These are phyloP conservation scores for Bipolaris bicolor DNA, from an alignment of 2,329 filamentous ascomycete genomes.

Conservation along the genomic window DNA sequence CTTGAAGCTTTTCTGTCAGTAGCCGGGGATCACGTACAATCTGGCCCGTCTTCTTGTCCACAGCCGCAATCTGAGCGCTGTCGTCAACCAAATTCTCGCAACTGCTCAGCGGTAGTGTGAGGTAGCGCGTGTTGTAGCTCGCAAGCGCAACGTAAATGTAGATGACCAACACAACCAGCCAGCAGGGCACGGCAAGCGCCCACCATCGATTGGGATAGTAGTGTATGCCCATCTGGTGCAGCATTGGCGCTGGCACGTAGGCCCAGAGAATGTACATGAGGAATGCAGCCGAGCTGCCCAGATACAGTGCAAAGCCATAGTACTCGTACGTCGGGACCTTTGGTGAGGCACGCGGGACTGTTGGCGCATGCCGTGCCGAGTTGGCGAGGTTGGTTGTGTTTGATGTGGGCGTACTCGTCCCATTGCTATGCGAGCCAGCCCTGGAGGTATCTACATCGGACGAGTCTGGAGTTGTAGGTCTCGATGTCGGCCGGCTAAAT, in stretches of 20 bases:
- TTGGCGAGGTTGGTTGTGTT: conserved; percentile 61
- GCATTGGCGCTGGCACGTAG: conserved; percentile 87
- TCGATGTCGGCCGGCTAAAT: conserved; percentile 65
- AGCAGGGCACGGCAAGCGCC: conserved; percentile 89
- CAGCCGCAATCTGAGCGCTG: conserved; percentile 80
- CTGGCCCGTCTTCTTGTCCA: conserved; percentile 71
- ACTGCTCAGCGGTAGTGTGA: conserved; percentile 79
- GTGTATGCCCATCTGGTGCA: conserved; percentile 90
- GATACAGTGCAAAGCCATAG: conserved; percentile 96
- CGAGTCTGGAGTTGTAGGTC: conserved; percentile 91
- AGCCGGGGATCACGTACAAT: conserved; percentile 50
- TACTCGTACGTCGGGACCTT: conserved; percentile 99
- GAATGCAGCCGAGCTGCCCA: conserved; percentile 84
- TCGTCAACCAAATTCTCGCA: conserved; percentile 93
- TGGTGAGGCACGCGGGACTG: conserved; percentile 81
- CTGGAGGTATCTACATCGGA: conserved; percentile 74
- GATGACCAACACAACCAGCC: conserved; percentile 83
- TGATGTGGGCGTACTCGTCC: conserved; percentile 47
- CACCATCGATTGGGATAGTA: conserved; percentile 99
- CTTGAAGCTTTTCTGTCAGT: conserved; percentile 27
- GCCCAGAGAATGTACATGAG: conserved; percentile 78
- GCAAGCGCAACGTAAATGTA: conserved; percentile 96
- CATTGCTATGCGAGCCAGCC: conserved; percentile 17
- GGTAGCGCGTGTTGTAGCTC: conserved; percentile 84
- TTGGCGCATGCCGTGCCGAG: conserved; percentile 64